Base-by-base conservation (phyloP, 2,329 filamentous ascomycete genomes). In the Nothomitra cinnamomea region DNA sequence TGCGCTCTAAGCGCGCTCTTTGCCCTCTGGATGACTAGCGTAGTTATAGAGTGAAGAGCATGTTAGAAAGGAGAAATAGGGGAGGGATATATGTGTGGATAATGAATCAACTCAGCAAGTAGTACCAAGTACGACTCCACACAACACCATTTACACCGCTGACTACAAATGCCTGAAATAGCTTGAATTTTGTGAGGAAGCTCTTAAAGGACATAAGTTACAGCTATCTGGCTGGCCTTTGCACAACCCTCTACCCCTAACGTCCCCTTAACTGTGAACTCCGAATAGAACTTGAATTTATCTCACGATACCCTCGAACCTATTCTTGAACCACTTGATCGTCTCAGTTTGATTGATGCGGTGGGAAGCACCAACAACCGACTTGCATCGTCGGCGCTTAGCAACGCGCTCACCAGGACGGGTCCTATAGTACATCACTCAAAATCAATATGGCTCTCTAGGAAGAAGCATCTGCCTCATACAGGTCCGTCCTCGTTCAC, bases 291-390 rank as follows among this genome's bases (percentile, higher is more conserved):
- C 21, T 24, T 2, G n/a, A 21, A 67, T 82, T 87, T 94, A 96
- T 79, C 92, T 84, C 77, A 98, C 87, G 71, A 96, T 96, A 71
- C 90, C 92, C 72, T 96, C 88, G 82, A 95, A 95, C 74, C 88
- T 83, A 72, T 79, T 82, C 79, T 86, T 86, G 80, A 85, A 98
- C 92, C 92, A 98, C 79, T 89, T 94, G 77, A 96, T 76, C 68
- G 89, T 95, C 82, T 98, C 92, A 61, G 80, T 74, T 69, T 88
- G 85, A 82, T 81, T 87, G 82, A 98, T 95, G 70, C 82, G 81
- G 85, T 98, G 92, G 73, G 74, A 78, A 69, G 85, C 70, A 69
- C 92, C 92, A 69, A 98, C 83, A 67, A 74, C 79, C 77, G 81
- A 78, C 82, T 94, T 85, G 76, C 77, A 82, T 68, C 90, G 87